Conservation (phyloP, 2,329 filamentous ascomycete species). For the Pseudogymnoascus sp. region DNA sequence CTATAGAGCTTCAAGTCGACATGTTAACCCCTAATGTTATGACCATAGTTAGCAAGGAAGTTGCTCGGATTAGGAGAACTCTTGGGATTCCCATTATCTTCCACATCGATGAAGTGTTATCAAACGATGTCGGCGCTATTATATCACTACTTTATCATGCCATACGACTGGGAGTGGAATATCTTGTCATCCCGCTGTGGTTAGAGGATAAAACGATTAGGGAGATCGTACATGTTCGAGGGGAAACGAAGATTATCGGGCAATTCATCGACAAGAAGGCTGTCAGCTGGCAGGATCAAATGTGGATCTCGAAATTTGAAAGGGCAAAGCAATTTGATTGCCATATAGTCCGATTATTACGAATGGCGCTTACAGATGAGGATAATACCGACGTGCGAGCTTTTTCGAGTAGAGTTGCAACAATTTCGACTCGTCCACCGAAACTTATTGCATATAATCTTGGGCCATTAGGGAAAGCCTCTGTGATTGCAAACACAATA, state of each 20-base stretch:
- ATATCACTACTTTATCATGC: conserved; percentile 49
- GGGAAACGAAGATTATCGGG: not conserved
- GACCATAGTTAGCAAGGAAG: conserved; percentile 45
- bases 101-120: conserved; percentile 41
- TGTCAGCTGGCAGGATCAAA: not conserved
- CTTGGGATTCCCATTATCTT: conserved; percentile 50
- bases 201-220: not conserved
- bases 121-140: not conserved
- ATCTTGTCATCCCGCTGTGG: conserved; percentile 36
- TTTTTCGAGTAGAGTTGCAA: not conserved
- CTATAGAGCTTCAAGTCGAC: conserved; percentile 53
- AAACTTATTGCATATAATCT: conserved; percentile 47
- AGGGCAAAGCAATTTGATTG: conserved; percentile 1
- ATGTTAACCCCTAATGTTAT: conserved; percentile 45
- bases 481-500: conserved; percentile 49
- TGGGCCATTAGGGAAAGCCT: conserved; percentile 46
- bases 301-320: conserved; percentile 3
- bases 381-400: conserved; percentile 19
- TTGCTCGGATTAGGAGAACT: conserved; percentile 50
- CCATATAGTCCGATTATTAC: conserved; percentile 39
- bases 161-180: conserved; percentile 59
- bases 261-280: not conserved
- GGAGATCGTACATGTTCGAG: not conserved
- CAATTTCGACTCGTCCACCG: not conserved
- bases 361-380: conserved; percentile 31